These are phyloP conservation scores for Coriolopsis trogii DNA, from an alignment of 1,284 basidiomycete species.

Conservation along the genomic window DNA sequence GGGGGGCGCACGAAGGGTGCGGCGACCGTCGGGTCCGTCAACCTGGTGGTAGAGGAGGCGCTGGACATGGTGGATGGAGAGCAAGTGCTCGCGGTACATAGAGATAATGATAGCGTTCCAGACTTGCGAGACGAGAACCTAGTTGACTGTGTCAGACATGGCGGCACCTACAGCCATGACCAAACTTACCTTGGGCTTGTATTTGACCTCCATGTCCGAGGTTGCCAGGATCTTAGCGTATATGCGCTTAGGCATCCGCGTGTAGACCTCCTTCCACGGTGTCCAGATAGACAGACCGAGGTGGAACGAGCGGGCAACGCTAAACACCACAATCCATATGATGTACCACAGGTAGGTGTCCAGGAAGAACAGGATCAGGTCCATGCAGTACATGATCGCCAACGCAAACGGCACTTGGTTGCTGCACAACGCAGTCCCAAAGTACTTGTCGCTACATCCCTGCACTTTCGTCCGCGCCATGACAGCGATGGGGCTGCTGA, in stretches of 20 bases:
- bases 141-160: constrained; percentile 1
- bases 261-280: constrained; percentile 95
- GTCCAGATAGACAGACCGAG: constrained; percentile 97
- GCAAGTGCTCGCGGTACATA: constrained; percentile 96
- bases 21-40: constrained; percentile 82
- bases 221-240: constrained; percentile 95
- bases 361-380: constrained; percentile 92
- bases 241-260: constrained; percentile 93
- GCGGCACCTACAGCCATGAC: background rate
- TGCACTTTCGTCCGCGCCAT: constrained; percentile 92
- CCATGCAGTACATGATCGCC: constrained; percentile 97
- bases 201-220: constrained; percentile 94
- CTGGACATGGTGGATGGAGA: constrained; percentile 95
- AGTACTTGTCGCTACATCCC: constrained; percentile 81
- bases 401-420: constrained; percentile 92
- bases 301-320: constrained; percentile 85
- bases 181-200: constrained; percentile 85
- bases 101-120: constrained; percentile 99
- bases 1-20: constrained; percentile 89
- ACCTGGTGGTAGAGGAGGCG: constrained; percentile 94
- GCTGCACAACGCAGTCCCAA: constrained; percentile 78
- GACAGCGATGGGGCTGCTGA: constrained; percentile 88
- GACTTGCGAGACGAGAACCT: constrained; percentile 94
- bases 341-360: constrained; percentile 98
- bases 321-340: constrained; percentile 96